phyloP scores from a whole-genome alignment of 352 stramenopile species.

The Phytophthora aleatoria region DNA sequence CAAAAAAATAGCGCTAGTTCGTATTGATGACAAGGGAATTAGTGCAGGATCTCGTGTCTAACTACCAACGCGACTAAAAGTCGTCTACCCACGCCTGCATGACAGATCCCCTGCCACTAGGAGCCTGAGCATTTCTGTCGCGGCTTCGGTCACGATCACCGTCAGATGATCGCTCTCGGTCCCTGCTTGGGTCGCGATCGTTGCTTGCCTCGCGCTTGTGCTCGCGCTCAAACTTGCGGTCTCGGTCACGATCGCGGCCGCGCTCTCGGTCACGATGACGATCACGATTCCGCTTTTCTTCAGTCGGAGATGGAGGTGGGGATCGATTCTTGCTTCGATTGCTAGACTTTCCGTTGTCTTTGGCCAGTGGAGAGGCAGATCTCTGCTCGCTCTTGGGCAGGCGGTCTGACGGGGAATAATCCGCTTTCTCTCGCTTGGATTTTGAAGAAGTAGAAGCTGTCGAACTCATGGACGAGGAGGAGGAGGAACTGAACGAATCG shows the following conservation, averaged over 20 bases:
- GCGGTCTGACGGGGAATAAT: conserved; percentile 16
- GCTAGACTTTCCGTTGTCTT: conserved; percentile 14
- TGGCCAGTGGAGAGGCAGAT: conserved; percentile 26
- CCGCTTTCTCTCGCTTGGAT: conserved; percentile 16
- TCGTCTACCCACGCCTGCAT: conserved; percentile 78
- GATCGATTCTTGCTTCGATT: conserved; percentile 19
- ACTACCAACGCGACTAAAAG: conserved; percentile 18
- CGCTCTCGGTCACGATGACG: conserved; percentile 26
- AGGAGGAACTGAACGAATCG: conserved; percentile 24
- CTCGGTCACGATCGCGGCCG: conserved; percentile 21
- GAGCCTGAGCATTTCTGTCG: conserved; percentile 25
- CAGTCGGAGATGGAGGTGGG: conserved; percentile 12
- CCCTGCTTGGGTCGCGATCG: conserved; percentile 29
- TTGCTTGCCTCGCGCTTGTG: conserved; percentile 32
- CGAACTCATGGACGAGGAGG: conserved; percentile 32
- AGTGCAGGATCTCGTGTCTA: conserved; percentile 1
- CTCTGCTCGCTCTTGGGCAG: conserved; percentile 29
- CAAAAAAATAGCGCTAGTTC: too few relatives aligned
- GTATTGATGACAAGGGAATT: background rate
- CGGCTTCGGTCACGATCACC: conserved; percentile 34
- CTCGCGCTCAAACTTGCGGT: conserved; percentile 33
- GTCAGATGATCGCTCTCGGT: conserved; percentile 14
- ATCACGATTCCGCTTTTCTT: conserved; percentile 21
- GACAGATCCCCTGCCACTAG: conserved; percentile 50
- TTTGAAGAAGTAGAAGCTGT: conserved; percentile 25